Base-by-base conservation (phyloP, 2,329 filamentous ascomycete species). In the Botrytis paeoniae region DNA sequence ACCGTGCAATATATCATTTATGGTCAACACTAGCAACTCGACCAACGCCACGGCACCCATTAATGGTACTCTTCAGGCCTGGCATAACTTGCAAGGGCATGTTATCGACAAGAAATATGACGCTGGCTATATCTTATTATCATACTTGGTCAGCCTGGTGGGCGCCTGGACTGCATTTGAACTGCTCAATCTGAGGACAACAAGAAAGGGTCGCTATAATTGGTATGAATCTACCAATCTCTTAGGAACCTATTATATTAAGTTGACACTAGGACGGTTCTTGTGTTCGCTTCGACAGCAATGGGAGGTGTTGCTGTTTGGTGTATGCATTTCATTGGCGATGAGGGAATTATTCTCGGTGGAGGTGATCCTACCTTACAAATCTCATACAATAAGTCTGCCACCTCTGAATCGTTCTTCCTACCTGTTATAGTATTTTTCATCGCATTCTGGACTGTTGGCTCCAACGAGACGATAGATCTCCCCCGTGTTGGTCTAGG, bases 311-410 rank as follows among this genome's bases (percentile, higher is more conserved):
- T 93, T 74, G 85, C 91, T 57, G 92, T 92, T 73, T 93, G 90
- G 91, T 91, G 88, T 78, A 92, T 93, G 87, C 93, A 96, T 80
- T 95, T 93, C 78, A 91, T 96, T 76, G 93, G 93, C 35, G 95
- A 96, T 80, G 87, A 92, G 70, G 93, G 93, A 22, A 92, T 95
- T 74, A 84, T 91, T 39, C 86, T 97, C 29, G 91, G 86, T 57
- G 77, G 89, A 75, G 92, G 92, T 57, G 82, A 88, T 74, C 75
- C 83, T 20, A 83, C 88, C 51, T 84, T 93, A 18, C 93, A 95
- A 76, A 90, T 96, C 69, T 86, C 89, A 51, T 97, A 96, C 84
- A 93, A 88, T 69, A 84, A 88, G 71, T 87, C 88, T 39, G 93
- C 90, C 80, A 96, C 93, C 0, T 89, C 89, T 0, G 83, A 94